Percentiles rank a stretch among this genome's conserved stretches.
Evolutionary conservation across 176 grass and related monocot species (phyloP).

Genomic region (Oryza brachyantha): DNA sequence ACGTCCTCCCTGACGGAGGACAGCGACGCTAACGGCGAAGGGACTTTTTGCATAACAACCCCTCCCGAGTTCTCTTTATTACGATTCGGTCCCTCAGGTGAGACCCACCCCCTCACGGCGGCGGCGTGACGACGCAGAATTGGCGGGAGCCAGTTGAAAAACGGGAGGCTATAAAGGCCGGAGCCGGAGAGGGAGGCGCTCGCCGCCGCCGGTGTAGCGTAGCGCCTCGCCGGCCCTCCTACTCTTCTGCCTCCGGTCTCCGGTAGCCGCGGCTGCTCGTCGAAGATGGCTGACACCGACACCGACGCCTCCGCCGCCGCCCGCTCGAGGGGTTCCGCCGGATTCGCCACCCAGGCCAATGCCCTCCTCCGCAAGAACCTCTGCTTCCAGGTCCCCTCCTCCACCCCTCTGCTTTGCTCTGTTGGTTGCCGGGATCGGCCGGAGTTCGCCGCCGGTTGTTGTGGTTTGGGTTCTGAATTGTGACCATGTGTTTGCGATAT

Average conservation of each 20-base stretch:
- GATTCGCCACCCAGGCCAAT: conserved; percentile 82
- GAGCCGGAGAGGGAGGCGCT: not conserved
- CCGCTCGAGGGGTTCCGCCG: conserved; percentile 43
- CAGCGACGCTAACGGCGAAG: not conserved
- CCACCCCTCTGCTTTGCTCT: not conserved
- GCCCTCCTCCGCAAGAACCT: conserved; percentile 99
- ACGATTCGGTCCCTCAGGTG: not conserved
- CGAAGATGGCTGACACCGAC: not conserved
- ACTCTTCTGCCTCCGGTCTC: not conserved
- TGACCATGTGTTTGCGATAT: not conserved
- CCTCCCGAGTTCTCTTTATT: not conserved
- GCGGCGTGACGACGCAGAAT: not conserved
- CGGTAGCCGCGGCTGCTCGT: not conserved
- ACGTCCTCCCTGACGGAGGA: not conserved
- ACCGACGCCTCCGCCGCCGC: not conserved
- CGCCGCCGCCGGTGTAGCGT: not conserved
- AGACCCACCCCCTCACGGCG: not conserved
- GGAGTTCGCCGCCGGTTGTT: too few species aligned
- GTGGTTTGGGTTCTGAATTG: not conserved
- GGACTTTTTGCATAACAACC: not conserved
- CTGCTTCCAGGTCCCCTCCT: conserved; percentile 65
- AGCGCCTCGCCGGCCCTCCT: conserved; percentile 2
- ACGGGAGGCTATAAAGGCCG: conserved; percentile 1
- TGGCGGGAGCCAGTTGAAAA: conserved; percentile 1
- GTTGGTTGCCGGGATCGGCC: too few species aligned